A percentile compares a stretch with the other conserved stretches of the same genome.
phyloP scores from a whole-genome alignment of 345 rosid genomes.

The Eucalyptus sp. region DNA sequence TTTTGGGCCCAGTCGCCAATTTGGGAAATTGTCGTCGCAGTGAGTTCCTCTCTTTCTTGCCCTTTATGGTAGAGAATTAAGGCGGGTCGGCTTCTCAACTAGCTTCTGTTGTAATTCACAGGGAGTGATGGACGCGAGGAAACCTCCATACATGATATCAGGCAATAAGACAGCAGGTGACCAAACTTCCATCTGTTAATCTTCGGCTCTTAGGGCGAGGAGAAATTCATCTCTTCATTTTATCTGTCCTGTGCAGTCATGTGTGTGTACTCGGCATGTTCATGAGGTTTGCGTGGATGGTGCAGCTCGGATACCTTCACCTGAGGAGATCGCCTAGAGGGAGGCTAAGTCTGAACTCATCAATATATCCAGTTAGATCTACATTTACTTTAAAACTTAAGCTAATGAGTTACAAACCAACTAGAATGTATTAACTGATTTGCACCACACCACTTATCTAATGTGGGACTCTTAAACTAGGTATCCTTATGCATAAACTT shows the following conservation, averaged over 20 bases:
- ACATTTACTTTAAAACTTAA: no score
- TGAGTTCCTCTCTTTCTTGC: neutral
- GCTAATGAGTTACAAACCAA: no score
- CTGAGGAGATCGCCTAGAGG: no score
- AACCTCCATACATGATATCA: neutral
- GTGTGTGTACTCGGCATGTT: neutral
- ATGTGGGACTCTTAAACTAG: no score
- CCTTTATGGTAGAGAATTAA: neutral
- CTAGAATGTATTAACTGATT: no score
- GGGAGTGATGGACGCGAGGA: neutral
- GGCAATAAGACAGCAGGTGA: no score
- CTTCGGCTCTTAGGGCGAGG: neutral
- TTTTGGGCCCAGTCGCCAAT: neutral
- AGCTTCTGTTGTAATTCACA: neutral
- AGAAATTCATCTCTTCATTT: neutral
- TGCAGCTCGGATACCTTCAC: neutral
- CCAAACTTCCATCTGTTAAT: neutral
- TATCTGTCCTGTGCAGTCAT: neutral
- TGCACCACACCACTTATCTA: no score
- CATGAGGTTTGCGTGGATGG: neutral
- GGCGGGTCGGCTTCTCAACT: neutral
- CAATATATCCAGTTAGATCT: accelerated
- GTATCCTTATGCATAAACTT: neutral
- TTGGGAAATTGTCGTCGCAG: neutral
- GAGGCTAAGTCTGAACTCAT: no score